A percentile compares a stretch with the other conserved stretches of the same genome.
Evolutionary conservation across 2,329 filamentous ascomycete species (phyloP).

Genomic region (Colletotrichum abscissum): DNA sequence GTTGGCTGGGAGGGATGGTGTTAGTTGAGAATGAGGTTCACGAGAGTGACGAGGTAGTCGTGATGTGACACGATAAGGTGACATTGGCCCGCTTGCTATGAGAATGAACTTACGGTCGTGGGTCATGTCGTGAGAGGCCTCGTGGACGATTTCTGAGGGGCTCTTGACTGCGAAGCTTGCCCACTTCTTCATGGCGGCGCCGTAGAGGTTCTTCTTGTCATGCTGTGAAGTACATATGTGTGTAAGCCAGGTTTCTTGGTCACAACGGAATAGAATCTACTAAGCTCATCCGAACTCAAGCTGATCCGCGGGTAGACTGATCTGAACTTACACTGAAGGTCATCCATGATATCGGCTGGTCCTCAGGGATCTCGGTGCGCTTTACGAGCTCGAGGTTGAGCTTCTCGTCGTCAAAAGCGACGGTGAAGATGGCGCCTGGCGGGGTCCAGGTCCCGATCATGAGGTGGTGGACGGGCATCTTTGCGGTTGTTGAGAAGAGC

Average conservation of each 20-base stretch:
- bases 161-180: constrained; percentile 82
- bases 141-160: constrained; percentile 80
- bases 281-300: neutral
- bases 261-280: neutral
- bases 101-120: constrained; percentile 73
- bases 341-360: constrained; percentile 95
- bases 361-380: constrained; percentile 81
- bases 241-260: constrained; percentile 33
- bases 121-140: constrained; percentile 79
- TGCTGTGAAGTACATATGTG: constrained; percentile 63
- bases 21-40: constrained; percentile 22
- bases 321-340: constrained; percentile 77
- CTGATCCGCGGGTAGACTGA: neutral
- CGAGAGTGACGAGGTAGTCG: neutral
- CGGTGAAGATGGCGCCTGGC: constrained; percentile 89
- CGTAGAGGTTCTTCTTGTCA: constrained; percentile 85
- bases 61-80: neutral
- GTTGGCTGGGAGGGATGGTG: constrained; percentile 59
- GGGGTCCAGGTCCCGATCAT: constrained; percentile 95
- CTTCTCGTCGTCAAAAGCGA: constrained; percentile 86
- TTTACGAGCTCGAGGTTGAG: constrained; percentile 81
- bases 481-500: constrained; percentile 40
- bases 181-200: constrained; percentile 95
- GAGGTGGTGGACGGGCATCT: constrained; percentile 84
- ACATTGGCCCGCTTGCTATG: neutral